phyloP scores from a whole-genome alignment of 768 basidiomycete genomes.

The Candolleomyces eurysporus region DNA sequence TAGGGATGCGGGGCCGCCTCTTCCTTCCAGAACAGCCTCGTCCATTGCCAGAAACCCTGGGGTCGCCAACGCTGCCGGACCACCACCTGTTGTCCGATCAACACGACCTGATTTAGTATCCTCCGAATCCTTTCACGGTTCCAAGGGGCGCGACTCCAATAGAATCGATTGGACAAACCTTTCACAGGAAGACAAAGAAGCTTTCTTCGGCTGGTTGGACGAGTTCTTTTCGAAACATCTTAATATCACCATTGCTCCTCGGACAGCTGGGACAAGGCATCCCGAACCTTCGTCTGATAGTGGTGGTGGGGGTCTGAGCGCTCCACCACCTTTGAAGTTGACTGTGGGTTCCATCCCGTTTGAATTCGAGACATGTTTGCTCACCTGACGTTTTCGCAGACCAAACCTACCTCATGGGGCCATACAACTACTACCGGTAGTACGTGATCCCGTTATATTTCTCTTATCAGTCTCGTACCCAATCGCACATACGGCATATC shows the following conservation, averaged over 20 bases:
- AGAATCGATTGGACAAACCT: slow-evolving; percentile 71
- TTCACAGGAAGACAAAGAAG: slow-evolving; percentile 62
- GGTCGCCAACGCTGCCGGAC: slow-evolving; percentile 12
- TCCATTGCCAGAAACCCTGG: slow-evolving; percentile 3
- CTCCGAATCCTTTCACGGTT: neutral
- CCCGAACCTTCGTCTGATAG: slow-evolving; percentile 5
- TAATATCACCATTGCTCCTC: slow-evolving; percentile 16
- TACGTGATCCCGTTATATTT: slow-evolving; percentile 20
- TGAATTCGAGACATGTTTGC: neutral
- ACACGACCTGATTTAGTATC: slow-evolving; percentile 7
- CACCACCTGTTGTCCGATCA: slow-evolving; percentile 17
- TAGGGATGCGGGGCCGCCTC: slow-evolving; percentile 6
- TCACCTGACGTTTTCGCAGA: slow-evolving; percentile 13
- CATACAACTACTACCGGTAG: slow-evolving; percentile 16
- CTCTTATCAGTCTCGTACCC: slow-evolving; percentile 32
- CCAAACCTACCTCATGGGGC: slow-evolving; percentile 23
- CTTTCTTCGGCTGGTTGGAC: slow-evolving; percentile 78
- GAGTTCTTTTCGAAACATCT: slow-evolving; percentile 63
- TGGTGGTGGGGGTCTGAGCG: neutral
- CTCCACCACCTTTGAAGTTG: slow-evolving; percentile 5
- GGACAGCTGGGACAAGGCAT: slow-evolving; percentile 19
- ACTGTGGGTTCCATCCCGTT: slow-evolving; percentile 6
- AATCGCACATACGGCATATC: slow-evolving; percentile 30
- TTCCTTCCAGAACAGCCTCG: slow-evolving; percentile 6
- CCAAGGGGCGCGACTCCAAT: slow-evolving; percentile 4